phyloP scores from a whole-genome alignment of 108 stramenopile species.

The Nannochloropsis granulata region DNA sequence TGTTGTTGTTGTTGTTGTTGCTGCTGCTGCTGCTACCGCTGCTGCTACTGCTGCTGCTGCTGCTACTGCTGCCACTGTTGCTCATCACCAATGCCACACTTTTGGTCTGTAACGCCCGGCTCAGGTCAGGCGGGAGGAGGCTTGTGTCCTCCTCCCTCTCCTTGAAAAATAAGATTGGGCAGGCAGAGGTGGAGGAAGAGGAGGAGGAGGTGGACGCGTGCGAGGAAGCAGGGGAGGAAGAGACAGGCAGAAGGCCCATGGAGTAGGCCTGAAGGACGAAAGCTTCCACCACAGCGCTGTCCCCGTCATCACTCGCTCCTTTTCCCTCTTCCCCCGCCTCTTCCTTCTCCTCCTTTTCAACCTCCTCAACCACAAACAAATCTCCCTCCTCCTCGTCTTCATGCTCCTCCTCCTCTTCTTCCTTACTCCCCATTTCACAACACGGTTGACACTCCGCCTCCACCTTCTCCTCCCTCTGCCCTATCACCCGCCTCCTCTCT shows the following conservation, averaged over 20 bases:
- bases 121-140: neutral
- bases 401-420: neutral
- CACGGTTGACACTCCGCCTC: neutral
- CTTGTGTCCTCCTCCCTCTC: neutral
- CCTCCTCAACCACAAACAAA: neutral
- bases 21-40: too few relatives aligned
- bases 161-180: neutral
- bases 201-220: neutral
- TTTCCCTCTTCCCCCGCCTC: neutral
- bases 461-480: neutral
- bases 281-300: neutral
- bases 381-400: neutral
- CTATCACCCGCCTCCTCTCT: neutral
- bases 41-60: too few relatives aligned
- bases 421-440: neutral
- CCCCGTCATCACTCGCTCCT: neutral
- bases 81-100: neutral
- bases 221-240: too few relatives aligned
- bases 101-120: neutral
- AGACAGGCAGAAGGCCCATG: neutral
- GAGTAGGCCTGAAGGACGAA: neutral
- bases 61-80: neutral
- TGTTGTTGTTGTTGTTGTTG: too few relatives aligned
- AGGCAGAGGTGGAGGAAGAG: too few relatives aligned
- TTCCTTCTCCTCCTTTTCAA: neutral